Percentiles rank a stretch among this genome's conserved stretches.
Evolutionary conservation across 345 rosid species (phyloP).

Genomic region (Sonneratia caseolaris): DNA sequence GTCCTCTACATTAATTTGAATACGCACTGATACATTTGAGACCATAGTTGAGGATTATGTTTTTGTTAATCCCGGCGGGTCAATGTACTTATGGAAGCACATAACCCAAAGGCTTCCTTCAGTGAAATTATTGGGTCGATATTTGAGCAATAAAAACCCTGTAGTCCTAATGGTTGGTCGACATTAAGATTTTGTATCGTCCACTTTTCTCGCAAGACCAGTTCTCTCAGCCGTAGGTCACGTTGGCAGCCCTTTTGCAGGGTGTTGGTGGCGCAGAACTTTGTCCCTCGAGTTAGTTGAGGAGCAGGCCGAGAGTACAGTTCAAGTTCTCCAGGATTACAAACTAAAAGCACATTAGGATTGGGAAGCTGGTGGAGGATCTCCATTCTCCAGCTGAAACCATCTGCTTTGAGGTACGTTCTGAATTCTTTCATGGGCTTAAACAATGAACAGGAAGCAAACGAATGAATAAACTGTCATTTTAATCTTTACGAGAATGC

Average conservation of each 20-base stretch:
- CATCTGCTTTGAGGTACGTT: slow-evolving; percentile 56
- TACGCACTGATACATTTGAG: not conserved
- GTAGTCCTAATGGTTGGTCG: no score
- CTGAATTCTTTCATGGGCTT: no score
- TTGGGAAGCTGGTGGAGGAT: slow-evolving; percentile 53
- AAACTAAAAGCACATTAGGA: slow-evolving; percentile 15
- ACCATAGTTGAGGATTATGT: not conserved
- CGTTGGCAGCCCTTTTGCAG: not conserved
- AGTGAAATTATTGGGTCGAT: not conserved
- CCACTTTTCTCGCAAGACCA: no score
- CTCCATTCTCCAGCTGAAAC: slow-evolving; percentile 92
- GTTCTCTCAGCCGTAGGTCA: no score
- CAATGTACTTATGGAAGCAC: not conserved
- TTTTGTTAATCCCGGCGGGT: not conserved
- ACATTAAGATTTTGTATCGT: no score
- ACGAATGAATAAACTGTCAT: no score
- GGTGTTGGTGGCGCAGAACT: slow-evolving; percentile 20
- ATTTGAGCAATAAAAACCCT: no score
- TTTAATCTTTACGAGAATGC: no score
- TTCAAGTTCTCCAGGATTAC: slow-evolving; percentile 66
- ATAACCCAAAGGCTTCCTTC: not conserved
- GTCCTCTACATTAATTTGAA: not conserved
- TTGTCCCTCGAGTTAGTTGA: slow-evolving; percentile 42
- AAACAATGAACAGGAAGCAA: no score
- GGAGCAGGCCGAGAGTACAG: slow-evolving; percentile 57